Evolutionary conservation across 371 early-diverging fungal species (phyloP).

Genomic region (Mucor piriformis): DNA sequence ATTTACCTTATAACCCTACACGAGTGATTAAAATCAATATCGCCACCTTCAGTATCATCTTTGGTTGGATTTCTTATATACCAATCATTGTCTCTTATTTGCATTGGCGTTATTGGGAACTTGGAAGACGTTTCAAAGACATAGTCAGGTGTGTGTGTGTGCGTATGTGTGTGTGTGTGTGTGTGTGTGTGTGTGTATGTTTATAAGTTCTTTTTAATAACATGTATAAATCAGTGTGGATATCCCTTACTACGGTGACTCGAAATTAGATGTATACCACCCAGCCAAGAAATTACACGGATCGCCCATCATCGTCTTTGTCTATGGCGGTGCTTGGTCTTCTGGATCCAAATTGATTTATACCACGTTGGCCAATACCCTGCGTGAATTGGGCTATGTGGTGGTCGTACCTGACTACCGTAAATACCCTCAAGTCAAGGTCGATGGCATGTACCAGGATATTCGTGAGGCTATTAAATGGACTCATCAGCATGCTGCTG

Average conservation of each 20-base stretch:
- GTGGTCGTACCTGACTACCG: constrained; percentile 79
- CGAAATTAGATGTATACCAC: constrained; percentile 43
- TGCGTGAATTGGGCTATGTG: constrained; percentile 68
- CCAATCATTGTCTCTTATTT: constrained; percentile 44
- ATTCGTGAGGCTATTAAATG: constrained; percentile 65
- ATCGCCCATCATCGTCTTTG: constrained; percentile 70
- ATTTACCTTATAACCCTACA: constrained; percentile 48
- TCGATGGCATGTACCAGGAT: constrained; percentile 66
- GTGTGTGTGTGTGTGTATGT: constrained; percentile 27
- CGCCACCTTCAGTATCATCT: constrained; percentile 21
- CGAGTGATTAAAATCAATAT: constrained; percentile 48
- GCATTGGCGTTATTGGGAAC: constrained; percentile 45
- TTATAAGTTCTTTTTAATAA: neutral
- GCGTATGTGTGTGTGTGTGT: constrained; percentile 11
- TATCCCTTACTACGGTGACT: constrained; percentile 32
- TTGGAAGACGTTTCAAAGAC: constrained; percentile 36
- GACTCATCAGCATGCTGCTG: constrained; percentile 52
- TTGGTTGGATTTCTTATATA: constrained; percentile 34
- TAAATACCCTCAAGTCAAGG: constrained; percentile 64
- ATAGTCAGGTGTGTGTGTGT: constrained; percentile 41
- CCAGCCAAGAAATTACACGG: constrained; percentile 19
- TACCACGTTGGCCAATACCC: constrained; percentile 63
- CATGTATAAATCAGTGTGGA: constrained; percentile 28
- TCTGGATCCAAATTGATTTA: constrained; percentile 65
- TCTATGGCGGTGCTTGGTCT: constrained; percentile 79